These are phyloP conservation scores for Naganishia kalamii DNA, from an alignment of 768 basidiomycete genomes.

Conservation along the genomic window DNA sequence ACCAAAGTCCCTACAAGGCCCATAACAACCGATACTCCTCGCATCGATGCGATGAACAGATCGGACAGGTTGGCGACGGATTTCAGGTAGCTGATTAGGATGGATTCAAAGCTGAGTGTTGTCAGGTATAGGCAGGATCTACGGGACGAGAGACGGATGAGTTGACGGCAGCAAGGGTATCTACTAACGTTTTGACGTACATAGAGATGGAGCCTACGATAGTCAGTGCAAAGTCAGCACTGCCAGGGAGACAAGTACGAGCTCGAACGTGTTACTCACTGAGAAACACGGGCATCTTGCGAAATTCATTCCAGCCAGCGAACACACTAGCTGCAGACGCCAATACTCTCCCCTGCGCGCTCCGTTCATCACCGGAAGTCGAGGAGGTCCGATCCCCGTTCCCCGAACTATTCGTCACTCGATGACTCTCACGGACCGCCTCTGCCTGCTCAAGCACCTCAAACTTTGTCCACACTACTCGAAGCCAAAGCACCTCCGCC, in stretches of 20 bases:
- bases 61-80: conserved; percentile 37
- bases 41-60: conserved; percentile 39
- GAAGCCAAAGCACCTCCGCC: conserved; percentile 41
- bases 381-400: too few relatives aligned
- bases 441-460: conserved; percentile 12
- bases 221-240: neutral
- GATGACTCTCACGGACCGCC: neutral
- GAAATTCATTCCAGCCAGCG: conserved; percentile 30
- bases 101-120: conserved; percentile 43
- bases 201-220: conserved; percentile 35
- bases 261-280: conserved; percentile 26
- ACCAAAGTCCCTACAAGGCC: conserved; percentile 40
- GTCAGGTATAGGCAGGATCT: conserved; percentile 37
- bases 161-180: neutral
- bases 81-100: conserved; percentile 46
- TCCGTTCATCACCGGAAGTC: neutral
- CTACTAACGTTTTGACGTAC: neutral
- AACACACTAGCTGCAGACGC: neutral
- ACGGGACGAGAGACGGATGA: neutral
- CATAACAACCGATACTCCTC: conserved; percentile 38
- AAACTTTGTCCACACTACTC: conserved; percentile 33
- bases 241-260: neutral
- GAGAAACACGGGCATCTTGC: conserved; percentile 38
- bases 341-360: too few relatives aligned
- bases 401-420: too few relatives aligned